Conservation (phyloP, 179 eudicot genomes). For the Corrigiola litoralis region DNA sequence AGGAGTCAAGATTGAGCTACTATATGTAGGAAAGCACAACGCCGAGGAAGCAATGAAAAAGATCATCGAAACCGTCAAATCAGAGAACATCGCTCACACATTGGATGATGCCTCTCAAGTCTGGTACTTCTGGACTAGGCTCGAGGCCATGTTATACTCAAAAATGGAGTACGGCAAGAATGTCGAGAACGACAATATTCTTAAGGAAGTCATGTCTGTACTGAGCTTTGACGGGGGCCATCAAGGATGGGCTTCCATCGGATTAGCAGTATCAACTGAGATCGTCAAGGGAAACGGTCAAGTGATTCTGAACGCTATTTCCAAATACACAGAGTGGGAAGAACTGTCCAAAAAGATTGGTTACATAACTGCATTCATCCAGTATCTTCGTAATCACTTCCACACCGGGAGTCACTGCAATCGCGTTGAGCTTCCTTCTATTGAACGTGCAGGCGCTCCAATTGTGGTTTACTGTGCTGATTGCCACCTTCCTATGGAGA, state of each 20-base stretch:
- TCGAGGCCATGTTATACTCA: slow-evolving; percentile 16
- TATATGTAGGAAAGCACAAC: slow-evolving; percentile 19
- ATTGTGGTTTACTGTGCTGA: slow-evolving; percentile 29
- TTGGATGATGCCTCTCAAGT: slow-evolving; percentile 9
- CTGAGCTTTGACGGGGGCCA: slow-evolving; percentile 50
- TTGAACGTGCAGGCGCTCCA: slow-evolving; percentile 27
- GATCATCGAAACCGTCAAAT: neutral
- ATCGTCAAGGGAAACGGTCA: slow-evolving; percentile 38
- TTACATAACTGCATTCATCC: slow-evolving; percentile 25
- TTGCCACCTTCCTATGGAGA: slow-evolving; percentile 36
- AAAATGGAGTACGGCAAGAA: slow-evolving; percentile 38
- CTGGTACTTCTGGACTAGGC: slow-evolving; percentile 16
- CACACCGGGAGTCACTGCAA: slow-evolving; percentile 25
- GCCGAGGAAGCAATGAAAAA: slow-evolving; percentile 15
- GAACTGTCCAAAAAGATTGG: slow-evolving; percentile 6
- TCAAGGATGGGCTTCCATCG: slow-evolving; percentile 44
- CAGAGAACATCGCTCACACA: slow-evolving; percentile 12
- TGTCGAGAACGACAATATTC: slow-evolving; percentile 32
- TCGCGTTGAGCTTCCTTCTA: slow-evolving; percentile 37
- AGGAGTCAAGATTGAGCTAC: slow-evolving; percentile 7
- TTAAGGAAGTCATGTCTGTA: slow-evolving; percentile 39
- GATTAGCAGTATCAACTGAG: slow-evolving; percentile 27
- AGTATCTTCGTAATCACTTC: slow-evolving; percentile 11
- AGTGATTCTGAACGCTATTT: slow-evolving; percentile 3
- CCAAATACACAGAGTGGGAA: slow-evolving; percentile 22